These are phyloP conservation scores for Nitzschia sp. DNA, from an alignment of 108 stramenopile genomes.

Conservation along the genomic window DNA sequence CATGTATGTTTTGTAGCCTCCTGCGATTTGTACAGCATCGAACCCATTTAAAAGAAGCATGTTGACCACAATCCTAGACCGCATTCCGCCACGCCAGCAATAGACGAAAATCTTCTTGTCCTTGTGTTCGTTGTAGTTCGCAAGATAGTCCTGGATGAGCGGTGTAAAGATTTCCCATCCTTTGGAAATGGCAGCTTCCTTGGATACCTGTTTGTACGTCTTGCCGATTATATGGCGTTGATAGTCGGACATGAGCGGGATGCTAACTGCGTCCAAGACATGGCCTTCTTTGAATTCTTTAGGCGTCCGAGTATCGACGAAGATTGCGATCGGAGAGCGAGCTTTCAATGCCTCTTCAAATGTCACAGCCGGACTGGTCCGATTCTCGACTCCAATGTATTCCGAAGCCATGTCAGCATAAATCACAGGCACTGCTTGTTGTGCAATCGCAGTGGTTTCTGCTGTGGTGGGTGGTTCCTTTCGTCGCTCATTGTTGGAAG, in stretches of 20 bases:
- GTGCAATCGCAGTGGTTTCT: too few species aligned
- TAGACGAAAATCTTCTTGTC: slow-evolving; percentile 7
- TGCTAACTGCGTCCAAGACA: slow-evolving; percentile 6
- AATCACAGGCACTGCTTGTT: too few species aligned
- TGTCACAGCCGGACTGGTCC: background rate
- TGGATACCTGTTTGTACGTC: slow-evolving; percentile 5
- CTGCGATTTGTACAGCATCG: slow-evolving; percentile 4
- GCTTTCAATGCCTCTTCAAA: slow-evolving; percentile 4
- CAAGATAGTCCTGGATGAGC: slow-evolving; percentile 13
- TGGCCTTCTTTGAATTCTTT: slow-evolving; percentile 17
- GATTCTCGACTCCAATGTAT: slow-evolving; percentile 1
- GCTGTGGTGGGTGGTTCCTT: too few species aligned
- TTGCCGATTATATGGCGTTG: slow-evolving; percentile 9
- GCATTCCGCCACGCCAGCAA: slow-evolving; percentile 14
- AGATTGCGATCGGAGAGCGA: background rate
- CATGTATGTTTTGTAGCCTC: slow-evolving; percentile 12
- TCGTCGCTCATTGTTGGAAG: too few species aligned
- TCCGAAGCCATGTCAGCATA: background rate
- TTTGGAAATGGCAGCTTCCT: background rate
- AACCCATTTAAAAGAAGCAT: slow-evolving; percentile 2
- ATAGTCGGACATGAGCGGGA: slow-evolving; percentile 10
- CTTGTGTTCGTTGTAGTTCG: slow-evolving; percentile 1
- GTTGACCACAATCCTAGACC: slow-evolving; percentile 7
- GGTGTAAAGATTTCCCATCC: slow-evolving; percentile 15
- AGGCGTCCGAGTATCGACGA: slow-evolving; percentile 7